These are phyloP conservation scores for Chaetomiaceae sp. DNA, from an alignment of 2,329 filamentous ascomycete species.

Conservation along the genomic window DNA sequence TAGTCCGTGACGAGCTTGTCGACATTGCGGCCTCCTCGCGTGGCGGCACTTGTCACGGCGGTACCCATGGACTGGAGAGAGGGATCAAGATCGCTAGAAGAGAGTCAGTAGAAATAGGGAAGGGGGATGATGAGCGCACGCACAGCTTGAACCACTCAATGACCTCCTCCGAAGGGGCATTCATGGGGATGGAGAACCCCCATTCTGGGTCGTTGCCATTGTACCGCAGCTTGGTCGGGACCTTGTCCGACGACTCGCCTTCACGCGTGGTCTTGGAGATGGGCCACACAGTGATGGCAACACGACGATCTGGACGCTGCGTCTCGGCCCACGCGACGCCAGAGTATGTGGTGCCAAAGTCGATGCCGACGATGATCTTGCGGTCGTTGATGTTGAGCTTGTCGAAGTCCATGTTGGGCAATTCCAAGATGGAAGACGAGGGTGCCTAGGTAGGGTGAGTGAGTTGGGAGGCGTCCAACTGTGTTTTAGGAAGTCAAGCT, in stretches of 20 bases:
- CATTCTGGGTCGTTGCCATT: constrained; percentile 41
- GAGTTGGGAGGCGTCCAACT: no score
- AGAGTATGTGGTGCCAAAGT: constrained; percentile 55
- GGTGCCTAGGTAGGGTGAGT: no score
- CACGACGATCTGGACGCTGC: constrained; percentile 38
- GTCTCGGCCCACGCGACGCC: constrained; percentile 51
- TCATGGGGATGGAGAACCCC: constrained; percentile 46
- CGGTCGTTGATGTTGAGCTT: constrained; percentile 34
- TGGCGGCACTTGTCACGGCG: constrained; percentile 26
- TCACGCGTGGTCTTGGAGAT: constrained; percentile 34
- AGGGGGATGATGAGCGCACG: constrained; percentile 21
- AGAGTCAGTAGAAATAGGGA: neutral
- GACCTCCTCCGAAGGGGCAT: constrained; percentile 37
- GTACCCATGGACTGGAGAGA: constrained; percentile 34
- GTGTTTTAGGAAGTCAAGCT: no score
- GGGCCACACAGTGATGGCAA: constrained; percentile 44
- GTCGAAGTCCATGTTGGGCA: constrained; percentile 35
- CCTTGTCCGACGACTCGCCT: constrained; percentile 42
- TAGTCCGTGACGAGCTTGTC: constrained; percentile 45
- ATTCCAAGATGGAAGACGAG: neutral
- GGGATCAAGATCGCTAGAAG: constrained; percentile 32
- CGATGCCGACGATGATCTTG: constrained; percentile 49
- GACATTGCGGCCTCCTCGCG: constrained; percentile 33
- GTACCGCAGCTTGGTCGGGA: constrained; percentile 47
- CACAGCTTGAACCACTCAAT: constrained; percentile 50